phyloP scores from a whole-genome alignment of 768 basidiomycete species.

The Suillus weaverae region DNA sequence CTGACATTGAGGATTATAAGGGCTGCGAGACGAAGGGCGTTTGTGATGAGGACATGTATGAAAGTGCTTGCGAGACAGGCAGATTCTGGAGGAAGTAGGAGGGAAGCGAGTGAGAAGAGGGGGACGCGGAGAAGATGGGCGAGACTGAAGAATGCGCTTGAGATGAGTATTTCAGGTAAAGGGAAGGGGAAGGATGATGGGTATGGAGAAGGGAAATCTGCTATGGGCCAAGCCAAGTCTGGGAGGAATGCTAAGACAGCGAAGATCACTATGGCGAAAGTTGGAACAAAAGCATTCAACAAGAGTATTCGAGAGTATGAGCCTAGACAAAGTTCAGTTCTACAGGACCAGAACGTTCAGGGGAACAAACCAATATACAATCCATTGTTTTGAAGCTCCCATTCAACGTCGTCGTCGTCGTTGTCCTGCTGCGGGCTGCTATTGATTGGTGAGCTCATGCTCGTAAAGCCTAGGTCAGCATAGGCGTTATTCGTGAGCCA shows the following conservation, averaged over 20 bases:
- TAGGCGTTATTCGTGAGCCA: constrained; percentile 6
- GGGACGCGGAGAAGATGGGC: constrained; percentile 32
- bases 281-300: constrained; percentile 62
- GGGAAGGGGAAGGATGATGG: constrained; percentile 57
- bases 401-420: constrained; percentile 45
- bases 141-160: constrained; percentile 52
- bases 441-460: constrained; percentile 32
- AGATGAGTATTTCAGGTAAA: constrained; percentile 61
- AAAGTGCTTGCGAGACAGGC: constrained; percentile 40
- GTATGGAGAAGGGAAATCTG: constrained; percentile 40
- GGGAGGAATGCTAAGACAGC: constrained; percentile 52
- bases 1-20: constrained; percentile 55
- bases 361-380: constrained; percentile 46
- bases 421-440: constrained; percentile 39
- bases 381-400: constrained; percentile 48
- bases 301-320: constrained; percentile 57
- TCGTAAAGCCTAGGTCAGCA: constrained; percentile 24
- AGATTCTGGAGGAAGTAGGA: constrained; percentile 25
- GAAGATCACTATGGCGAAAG: constrained; percentile 51
- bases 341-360: background rate
- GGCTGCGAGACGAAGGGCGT: constrained; percentile 53
- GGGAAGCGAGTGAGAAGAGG: constrained; percentile 36
- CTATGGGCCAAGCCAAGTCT: constrained; percentile 44
- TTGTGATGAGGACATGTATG: constrained; percentile 51
- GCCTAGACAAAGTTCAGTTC: constrained; percentile 38